Percentiles rank a stretch among this genome's conserved stretches.
Conservation (phyloP, 495 filamentous ascomycete species). For the Penicillium desertorum region DNA sequence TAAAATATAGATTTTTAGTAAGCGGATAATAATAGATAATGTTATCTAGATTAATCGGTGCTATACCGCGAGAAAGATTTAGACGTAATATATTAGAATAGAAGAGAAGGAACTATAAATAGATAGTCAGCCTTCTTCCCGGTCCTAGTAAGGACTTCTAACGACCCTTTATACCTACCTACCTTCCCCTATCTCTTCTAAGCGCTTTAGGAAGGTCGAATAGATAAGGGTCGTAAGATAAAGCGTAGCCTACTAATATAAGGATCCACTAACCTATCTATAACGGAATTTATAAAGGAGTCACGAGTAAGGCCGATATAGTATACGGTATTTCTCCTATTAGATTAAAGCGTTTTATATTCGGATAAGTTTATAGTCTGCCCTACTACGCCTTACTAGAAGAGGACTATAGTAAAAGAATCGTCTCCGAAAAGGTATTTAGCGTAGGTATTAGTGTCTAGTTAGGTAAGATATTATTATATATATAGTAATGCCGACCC, state of each 20-base stretch:
- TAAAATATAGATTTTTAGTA: slow-evolving; percentile 4
- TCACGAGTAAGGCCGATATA: background rate
- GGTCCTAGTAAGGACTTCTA: background rate
- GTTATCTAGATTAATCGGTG: slow-evolving; percentile 1
- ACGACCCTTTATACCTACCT: slow-evolving; percentile 4
- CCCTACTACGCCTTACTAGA: background rate
- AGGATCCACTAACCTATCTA: background rate
- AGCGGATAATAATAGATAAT: slow-evolving; percentile 3
- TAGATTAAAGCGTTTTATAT: slow-evolving; percentile 2
- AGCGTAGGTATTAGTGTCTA: background rate
- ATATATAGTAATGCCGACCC: background rate
- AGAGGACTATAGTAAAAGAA: background rate
- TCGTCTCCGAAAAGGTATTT: background rate
- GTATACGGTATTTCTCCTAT: slow-evolving; percentile 2
- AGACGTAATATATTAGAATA: slow-evolving; percentile 1
- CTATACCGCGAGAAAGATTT: slow-evolving; percentile 2
- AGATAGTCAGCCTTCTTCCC: background rate
- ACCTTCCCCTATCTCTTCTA: background rate
- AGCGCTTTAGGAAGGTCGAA: background rate
- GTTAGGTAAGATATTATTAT: background rate
- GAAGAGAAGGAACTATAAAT: slow-evolving; percentile 4
- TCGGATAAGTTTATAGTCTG: background rate
- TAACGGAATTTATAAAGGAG: background rate
- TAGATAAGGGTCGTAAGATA: background rate
- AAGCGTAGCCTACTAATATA: background rate